These are phyloP conservation scores for Metschnikowia corniflorae DNA, from an alignment of 805 yeast species.

Conservation along the genomic window DNA sequence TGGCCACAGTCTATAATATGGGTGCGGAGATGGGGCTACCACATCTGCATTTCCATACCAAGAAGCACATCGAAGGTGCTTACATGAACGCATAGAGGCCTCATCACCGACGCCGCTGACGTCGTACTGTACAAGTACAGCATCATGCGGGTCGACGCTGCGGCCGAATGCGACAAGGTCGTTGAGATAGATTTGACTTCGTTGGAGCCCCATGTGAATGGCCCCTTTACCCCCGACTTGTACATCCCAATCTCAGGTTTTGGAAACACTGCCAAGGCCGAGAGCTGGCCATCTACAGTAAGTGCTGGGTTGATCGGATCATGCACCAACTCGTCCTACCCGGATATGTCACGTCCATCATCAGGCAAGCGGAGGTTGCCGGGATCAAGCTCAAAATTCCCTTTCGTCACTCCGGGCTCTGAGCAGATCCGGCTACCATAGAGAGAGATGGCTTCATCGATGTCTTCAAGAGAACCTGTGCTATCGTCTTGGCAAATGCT, in stretches of 20 bases:
- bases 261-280: constrained; percentile 62
- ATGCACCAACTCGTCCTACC: constrained; percentile 97
- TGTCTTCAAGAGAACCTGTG: constrained; percentile 82
- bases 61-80: constrained; percentile 71
- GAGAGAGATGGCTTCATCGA: constrained; percentile 90
- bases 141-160: constrained; percentile 78
- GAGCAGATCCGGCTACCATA: constrained; percentile 97
- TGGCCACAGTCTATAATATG: constrained; percentile 99
- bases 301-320: constrained; percentile 96
- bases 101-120: constrained; percentile 78
- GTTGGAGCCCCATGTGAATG: constrained; percentile 93
- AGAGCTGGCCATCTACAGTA: constrained; percentile 83
- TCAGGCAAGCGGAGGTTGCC: constrained; percentile 77
- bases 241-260: constrained; percentile 88
- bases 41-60: constrained; percentile 96
- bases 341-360: constrained; percentile 92
- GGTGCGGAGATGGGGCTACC: constrained; percentile 99
- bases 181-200: constrained; percentile 83
- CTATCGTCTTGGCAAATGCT: constrained; percentile 90
- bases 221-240: constrained; percentile 98
- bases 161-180: constrained; percentile 87
- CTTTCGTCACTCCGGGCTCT: constrained; percentile 96
- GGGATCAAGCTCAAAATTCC: constrained; percentile 90
- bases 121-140: constrained; percentile 52
- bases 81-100: constrained; percentile 75